These are phyloP conservation scores for Botrytis medusae DNA, from an alignment of 2,329 filamentous ascomycete genomes.

Conservation along the genomic window DNA sequence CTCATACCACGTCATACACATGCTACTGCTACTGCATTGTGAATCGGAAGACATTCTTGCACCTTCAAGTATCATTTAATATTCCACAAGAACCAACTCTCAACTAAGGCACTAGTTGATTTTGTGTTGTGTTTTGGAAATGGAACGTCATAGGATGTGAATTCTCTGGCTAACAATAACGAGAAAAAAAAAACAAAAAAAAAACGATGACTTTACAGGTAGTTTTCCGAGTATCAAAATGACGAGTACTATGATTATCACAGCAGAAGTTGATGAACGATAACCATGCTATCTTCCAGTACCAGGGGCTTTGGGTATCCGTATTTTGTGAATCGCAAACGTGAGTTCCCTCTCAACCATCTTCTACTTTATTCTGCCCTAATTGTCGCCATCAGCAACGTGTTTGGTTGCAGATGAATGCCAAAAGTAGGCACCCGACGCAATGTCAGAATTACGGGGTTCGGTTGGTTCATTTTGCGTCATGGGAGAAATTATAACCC, in stretches of 20 bases:
- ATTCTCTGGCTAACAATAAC: background rate
- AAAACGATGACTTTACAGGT: background rate
- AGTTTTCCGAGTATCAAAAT: no score
- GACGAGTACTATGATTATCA: background rate
- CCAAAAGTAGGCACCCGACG: background rate
- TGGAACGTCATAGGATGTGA: background rate
- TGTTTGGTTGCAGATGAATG: background rate
- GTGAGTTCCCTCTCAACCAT: background rate
- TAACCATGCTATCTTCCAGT: background rate
- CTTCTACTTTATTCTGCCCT: background rate
- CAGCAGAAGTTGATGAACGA: background rate
- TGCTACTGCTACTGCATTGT: background rate
- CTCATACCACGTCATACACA: background rate
- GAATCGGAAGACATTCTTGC: background rate
- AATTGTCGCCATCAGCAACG: background rate
- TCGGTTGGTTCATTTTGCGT: background rate
- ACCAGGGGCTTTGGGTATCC: background rate
- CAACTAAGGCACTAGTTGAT: background rate
- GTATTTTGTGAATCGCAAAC: background rate
- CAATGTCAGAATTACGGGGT: background rate
- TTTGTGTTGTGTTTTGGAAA: background rate
- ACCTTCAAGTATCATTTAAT: background rate
- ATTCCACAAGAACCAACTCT: background rate
- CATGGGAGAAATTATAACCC: background rate
- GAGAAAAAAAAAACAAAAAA: background rate